These are phyloP conservation scores for Aspergillus sp. DNA, from an alignment of 2,329 filamentous ascomycete genomes.

Conservation along the genomic window DNA sequence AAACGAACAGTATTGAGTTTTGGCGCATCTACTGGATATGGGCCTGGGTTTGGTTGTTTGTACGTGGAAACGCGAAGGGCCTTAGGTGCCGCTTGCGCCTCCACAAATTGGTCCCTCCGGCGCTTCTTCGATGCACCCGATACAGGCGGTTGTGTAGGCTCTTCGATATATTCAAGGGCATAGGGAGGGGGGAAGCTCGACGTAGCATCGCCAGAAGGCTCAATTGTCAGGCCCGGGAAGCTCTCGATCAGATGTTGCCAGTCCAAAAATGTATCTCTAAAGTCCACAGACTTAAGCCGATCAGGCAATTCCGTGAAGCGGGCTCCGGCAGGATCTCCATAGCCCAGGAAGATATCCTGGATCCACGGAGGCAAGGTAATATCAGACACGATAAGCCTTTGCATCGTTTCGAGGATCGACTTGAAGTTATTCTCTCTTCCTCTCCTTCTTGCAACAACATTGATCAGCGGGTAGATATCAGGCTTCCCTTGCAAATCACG, in stretches of 20 bases:
- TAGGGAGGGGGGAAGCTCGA: constrained; percentile 85
- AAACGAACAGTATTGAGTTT: constrained; percentile 84
- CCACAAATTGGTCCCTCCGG: constrained; percentile 72
- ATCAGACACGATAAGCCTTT: constrained; percentile 78
- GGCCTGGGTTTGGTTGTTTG: constrained; percentile 81
- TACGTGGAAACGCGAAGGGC: constrained; percentile 85
- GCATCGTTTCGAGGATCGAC: constrained; percentile 87
- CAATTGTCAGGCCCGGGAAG: constrained; percentile 81
- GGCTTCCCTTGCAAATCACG: constrained; percentile 64
- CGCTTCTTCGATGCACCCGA: constrained; percentile 79
- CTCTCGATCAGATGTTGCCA: constrained; percentile 93
- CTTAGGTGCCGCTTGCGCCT: constrained; percentile 61
- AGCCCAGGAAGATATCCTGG: constrained; percentile 96
- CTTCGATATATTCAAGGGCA: constrained; percentile 68
- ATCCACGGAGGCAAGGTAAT: constrained; percentile 87
- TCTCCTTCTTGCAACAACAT: constrained; percentile 78
- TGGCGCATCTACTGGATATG: constrained; percentile 81
- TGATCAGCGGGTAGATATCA: constrained; percentile 81
- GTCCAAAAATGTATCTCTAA: constrained; percentile 89
- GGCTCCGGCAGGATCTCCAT: constrained; percentile 86
- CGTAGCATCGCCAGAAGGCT: constrained; percentile 69
- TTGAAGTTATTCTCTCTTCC: constrained; percentile 97
- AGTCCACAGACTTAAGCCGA: constrained; percentile 77
- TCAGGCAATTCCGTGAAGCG: constrained; percentile 81
- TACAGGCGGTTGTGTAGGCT: constrained; percentile 50